Conservation (phyloP, 2,329 filamentous ascomycete species). For the Claviceps arundinis region DNA sequence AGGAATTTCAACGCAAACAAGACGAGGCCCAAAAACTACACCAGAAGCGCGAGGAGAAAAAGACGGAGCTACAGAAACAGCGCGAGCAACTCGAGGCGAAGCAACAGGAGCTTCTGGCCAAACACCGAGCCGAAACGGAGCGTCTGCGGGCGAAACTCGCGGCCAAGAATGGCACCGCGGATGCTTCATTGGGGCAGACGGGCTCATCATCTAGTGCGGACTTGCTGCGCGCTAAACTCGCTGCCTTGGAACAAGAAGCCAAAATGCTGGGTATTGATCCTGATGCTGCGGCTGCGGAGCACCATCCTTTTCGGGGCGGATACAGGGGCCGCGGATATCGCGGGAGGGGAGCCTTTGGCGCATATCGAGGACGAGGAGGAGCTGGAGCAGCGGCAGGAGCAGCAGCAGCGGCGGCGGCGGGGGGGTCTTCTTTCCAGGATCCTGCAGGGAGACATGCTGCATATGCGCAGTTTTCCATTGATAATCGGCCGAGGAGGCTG, state of each 20-base stretch:
- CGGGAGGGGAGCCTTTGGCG: slow-evolving; percentile 16
- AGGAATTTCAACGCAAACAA: slow-evolving; percentile 56
- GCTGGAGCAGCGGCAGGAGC: neutral
- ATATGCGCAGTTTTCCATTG: slow-evolving; percentile 53
- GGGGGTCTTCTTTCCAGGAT: slow-evolving; percentile 25
- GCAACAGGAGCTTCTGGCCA: slow-evolving; percentile 46
- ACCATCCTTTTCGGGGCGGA: slow-evolving; percentile 20
- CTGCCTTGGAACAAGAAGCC: slow-evolving; percentile 61
- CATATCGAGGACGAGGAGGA: too few relatives aligned
- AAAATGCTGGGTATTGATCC: slow-evolving; percentile 55
- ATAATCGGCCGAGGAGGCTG: slow-evolving; percentile 61
- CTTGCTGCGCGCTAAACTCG: slow-evolving; percentile 56
- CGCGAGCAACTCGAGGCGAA: slow-evolving; percentile 52
- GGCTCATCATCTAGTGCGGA: slow-evolving; percentile 41
- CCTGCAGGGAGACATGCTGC: slow-evolving; percentile 36
- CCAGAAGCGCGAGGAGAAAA: slow-evolving; percentile 50
- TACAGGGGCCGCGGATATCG: slow-evolving; percentile 23
- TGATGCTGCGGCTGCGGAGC: slow-evolving; percentile 31
- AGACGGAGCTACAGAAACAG: slow-evolving; percentile 48
- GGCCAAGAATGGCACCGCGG: slow-evolving; percentile 16
- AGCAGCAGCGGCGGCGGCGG: slow-evolving; percentile 19
- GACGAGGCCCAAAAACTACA: slow-evolving; percentile 57
- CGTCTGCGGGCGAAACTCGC: slow-evolving; percentile 45
- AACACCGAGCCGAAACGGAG: slow-evolving; percentile 53
- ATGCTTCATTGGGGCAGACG: slow-evolving; percentile 8